Percentiles rank a stretch among this genome's conserved stretches.
Evolutionary conservation across 2,329 filamentous ascomycete genomes (phyloP).

Genomic region (Claviceps citrina): DNA sequence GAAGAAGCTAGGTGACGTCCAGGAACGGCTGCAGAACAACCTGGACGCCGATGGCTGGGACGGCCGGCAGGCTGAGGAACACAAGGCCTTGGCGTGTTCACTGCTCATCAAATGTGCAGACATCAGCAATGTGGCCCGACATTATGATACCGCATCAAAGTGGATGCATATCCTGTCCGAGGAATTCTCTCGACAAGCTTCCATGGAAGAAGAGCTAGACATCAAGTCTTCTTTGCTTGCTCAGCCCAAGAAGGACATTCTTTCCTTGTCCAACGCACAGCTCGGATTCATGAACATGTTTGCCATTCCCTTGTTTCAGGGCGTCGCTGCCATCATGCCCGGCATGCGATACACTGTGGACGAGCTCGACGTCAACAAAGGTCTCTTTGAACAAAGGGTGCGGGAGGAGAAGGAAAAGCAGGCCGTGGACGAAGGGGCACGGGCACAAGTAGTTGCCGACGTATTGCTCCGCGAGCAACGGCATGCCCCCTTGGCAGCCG

Average conservation of each 20-base stretch:
- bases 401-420: slow-evolving; percentile 42
- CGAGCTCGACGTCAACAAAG: slow-evolving; percentile 65
- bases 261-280: slow-evolving; percentile 74
- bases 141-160: slow-evolving; percentile 63
- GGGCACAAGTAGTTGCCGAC: slow-evolving; percentile 12
- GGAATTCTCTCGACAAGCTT: slow-evolving; percentile 83
- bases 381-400: slow-evolving; percentile 55
- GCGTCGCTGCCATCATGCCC: slow-evolving; percentile 72
- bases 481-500: slow-evolving; percentile 5
- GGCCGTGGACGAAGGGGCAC: slow-evolving; percentile 10
- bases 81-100: slow-evolving; percentile 70
- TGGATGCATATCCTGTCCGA: slow-evolving; percentile 94
- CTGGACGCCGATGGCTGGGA: slow-evolving; percentile 59
- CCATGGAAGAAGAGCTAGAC: slow-evolving; percentile 76
- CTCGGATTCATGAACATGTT: slow-evolving; percentile 96
- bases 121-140: slow-evolving; percentile 91
- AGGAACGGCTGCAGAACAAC: slow-evolving; percentile 58
- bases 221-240: slow-evolving; percentile 81
- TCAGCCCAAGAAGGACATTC: slow-evolving; percentile 65
- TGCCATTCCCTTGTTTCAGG: slow-evolving; percentile 79
- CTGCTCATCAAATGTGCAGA: slow-evolving; percentile 95
- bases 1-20: slow-evolving; percentile 66
- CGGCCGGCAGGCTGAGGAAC: slow-evolving; percentile 57
- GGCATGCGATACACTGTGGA: slow-evolving; percentile 70
- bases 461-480: slow-evolving; percentile 12